Evolutionary conservation across 495 filamentous ascomycete genomes (phyloP).

Genomic region (Podospora bellae-mahoneyi): DNA sequence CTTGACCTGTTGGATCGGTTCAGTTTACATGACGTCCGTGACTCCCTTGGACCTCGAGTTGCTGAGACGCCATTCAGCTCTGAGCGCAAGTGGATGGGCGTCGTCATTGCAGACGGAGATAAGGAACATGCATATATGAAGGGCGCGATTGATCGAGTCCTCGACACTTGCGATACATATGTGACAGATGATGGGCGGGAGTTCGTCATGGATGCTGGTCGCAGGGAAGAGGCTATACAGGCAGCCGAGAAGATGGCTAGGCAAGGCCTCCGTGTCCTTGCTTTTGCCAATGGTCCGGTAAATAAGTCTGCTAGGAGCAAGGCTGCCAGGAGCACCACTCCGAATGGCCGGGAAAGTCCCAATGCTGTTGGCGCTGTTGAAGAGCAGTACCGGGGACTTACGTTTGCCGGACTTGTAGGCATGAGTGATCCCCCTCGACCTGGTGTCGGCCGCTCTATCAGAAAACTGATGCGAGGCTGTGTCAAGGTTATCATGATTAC

Average conservation of each 20-base stretch:
- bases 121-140: slow-evolving; percentile 88
- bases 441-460: slow-evolving; percentile 83
- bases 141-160: slow-evolving; percentile 83
- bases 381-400: slow-evolving; percentile 73
- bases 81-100: slow-evolving; percentile 98
- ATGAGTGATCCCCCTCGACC: slow-evolving; percentile 95
- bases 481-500: slow-evolving; percentile 99
- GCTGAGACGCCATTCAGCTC: slow-evolving; percentile 93
- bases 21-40: slow-evolving; percentile 84
- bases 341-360: slow-evolving; percentile 39
- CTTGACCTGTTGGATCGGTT: slow-evolving; percentile 87
- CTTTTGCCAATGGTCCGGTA: slow-evolving; percentile 77
- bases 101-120: slow-evolving; percentile 60
- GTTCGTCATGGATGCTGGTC: slow-evolving; percentile 74
- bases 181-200: slow-evolving; percentile 83
- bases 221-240: slow-evolving; percentile 67
- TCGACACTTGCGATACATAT: slow-evolving; percentile 86
- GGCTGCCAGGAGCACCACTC: slow-evolving; percentile 23
- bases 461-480: slow-evolving; percentile 85
- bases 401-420: slow-evolving; percentile 87
- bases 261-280: slow-evolving; percentile 86
- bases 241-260: slow-evolving; percentile 89
- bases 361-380: slow-evolving; percentile 51
- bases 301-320: slow-evolving; percentile 37
- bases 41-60: slow-evolving; percentile 71